These are phyloP conservation scores for Raphanus hybrid DNA, from an alignment of 441 rosid species.

Conservation along the genomic window DNA sequence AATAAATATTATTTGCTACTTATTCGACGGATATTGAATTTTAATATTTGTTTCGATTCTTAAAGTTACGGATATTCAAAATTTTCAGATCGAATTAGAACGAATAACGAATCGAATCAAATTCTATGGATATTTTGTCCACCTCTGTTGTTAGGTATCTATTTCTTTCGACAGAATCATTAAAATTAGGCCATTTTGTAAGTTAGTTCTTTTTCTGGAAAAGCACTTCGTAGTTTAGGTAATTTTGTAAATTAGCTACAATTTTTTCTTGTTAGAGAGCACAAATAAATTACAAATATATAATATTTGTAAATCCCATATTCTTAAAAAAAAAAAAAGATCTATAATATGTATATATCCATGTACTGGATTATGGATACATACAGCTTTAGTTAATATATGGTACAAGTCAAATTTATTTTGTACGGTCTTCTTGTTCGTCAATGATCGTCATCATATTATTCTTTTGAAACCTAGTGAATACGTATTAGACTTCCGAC, in stretches of 20 bases:
- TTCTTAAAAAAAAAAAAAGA: too few species aligned
- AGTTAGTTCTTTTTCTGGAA: conserved; percentile 19
- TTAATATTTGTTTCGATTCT: too few species aligned
- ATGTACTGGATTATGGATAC: too few species aligned
- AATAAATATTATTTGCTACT: too few species aligned
- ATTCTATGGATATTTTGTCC: too few species aligned
- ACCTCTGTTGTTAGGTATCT: neutral
- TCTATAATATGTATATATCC: neutral
- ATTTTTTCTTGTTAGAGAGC: neutral
- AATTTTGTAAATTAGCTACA: conserved; percentile 28
- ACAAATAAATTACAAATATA: neutral
- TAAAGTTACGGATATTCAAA: too few species aligned
- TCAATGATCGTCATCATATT: neutral
- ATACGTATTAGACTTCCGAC: conserved; percentile 13
- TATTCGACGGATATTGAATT: too few species aligned
- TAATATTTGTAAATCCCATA: too few species aligned
- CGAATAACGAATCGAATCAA: too few species aligned
- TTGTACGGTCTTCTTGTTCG: neutral
- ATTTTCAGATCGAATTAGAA: too few species aligned
- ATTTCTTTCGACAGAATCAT: conserved; percentile 24
- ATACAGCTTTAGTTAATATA: too few species aligned
- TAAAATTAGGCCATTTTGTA: conserved; percentile 32
- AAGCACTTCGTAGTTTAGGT: conserved; percentile 22
- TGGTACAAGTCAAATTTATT: neutral
- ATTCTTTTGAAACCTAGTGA: conserved; percentile 6